These are phyloP conservation scores for Fusarium subtropicale DNA, from an alignment of 2,329 filamentous ascomycete genomes.

Conservation along the genomic window DNA sequence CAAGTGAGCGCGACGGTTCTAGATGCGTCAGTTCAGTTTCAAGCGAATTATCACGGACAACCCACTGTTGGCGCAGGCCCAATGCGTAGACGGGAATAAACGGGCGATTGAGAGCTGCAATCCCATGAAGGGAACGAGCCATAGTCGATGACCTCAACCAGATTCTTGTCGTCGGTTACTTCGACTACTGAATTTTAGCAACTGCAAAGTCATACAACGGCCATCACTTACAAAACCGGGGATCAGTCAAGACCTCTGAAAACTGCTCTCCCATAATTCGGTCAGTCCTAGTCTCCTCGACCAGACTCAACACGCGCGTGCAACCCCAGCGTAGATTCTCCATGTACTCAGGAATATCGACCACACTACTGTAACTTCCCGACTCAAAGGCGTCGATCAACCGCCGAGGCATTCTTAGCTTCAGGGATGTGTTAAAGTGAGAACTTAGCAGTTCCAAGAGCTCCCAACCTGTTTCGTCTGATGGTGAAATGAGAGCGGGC, in stretches of 20 bases:
- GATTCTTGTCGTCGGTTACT: slow-evolving; percentile 53
- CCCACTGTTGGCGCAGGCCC: slow-evolving; percentile 65
- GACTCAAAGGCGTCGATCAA: slow-evolving; percentile 62
- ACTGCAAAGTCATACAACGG: fast-evolving
- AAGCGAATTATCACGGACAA: neutral
- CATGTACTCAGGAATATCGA: slow-evolving; percentile 60
- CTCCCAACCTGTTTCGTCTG: slow-evolving; percentile 50
- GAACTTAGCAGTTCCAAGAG: slow-evolving; percentile 57
- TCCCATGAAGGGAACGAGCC: slow-evolving; percentile 64
- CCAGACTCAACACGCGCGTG: slow-evolving; percentile 63
- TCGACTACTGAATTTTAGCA: slow-evolving; percentile 52
- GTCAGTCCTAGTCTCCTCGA: slow-evolving; percentile 63
- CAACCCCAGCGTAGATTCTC: slow-evolving; percentile 61
- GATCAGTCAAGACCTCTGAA: slow-evolving; percentile 57
- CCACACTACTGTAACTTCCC: slow-evolving; percentile 63
- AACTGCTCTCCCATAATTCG: slow-evolving; percentile 57
- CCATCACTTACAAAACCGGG: slow-evolving; percentile 59
- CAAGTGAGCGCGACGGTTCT: slow-evolving; percentile 64
- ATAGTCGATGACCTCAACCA: slow-evolving; percentile 63
- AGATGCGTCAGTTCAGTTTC: slow-evolving; percentile 23
- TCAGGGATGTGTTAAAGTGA: slow-evolving; percentile 61
- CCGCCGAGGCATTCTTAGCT: slow-evolving; percentile 57
- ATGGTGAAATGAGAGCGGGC: slow-evolving; percentile 54
- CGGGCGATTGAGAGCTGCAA: slow-evolving; percentile 51
- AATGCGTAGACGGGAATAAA: slow-evolving; percentile 60